Percentiles rank a stretch among this genome's conserved stretches.
phyloP scores from a whole-genome alignment of 78 protist species.

The Emiliania huxleyi region DNA sequence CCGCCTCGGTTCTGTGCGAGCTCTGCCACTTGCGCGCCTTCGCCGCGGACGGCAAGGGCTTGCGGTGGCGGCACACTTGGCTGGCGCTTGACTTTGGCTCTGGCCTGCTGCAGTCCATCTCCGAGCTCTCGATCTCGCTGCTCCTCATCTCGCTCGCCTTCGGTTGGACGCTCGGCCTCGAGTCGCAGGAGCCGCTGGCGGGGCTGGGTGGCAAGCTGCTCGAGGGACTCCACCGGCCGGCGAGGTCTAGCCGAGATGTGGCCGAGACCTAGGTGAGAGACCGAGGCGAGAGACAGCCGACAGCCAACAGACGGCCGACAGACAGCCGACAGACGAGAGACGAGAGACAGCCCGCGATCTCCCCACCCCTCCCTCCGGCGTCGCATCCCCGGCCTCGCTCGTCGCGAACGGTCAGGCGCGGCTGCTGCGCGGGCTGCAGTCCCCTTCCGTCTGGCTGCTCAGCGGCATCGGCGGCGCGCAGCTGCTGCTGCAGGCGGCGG shows the following conservation, averaged over 20 bases:
- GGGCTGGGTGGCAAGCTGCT: neutral
- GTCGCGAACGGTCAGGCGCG: too few species aligned
- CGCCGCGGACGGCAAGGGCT: slow-evolving; percentile 9
- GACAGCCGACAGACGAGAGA: too few species aligned
- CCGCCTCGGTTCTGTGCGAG: neutral
- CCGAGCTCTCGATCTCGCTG: neutral
- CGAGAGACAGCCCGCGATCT: too few species aligned
- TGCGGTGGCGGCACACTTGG: slow-evolving; percentile 20
- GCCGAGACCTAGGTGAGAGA: too few species aligned
- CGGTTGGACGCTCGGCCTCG: neutral
- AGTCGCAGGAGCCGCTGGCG: neutral
- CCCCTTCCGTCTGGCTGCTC: neutral
- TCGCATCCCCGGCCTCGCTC: too few species aligned
- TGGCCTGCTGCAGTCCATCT: slow-evolving; percentile 1
- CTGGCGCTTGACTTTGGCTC: neutral
- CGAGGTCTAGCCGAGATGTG: too few species aligned
- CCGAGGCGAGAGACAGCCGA: too few species aligned
- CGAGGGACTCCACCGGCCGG: neutral
- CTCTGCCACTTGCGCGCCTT: neutral
- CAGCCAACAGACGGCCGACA: too few species aligned
- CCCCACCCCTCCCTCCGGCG: too few species aligned
- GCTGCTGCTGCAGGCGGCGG: neutral
- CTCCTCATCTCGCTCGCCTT: neutral
- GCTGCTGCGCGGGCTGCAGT: neutral
- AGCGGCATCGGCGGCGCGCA: neutral